Base-by-base conservation (phyloP, 2,329 filamentous ascomycete species). In the Ceratocystis papillata region DNA sequence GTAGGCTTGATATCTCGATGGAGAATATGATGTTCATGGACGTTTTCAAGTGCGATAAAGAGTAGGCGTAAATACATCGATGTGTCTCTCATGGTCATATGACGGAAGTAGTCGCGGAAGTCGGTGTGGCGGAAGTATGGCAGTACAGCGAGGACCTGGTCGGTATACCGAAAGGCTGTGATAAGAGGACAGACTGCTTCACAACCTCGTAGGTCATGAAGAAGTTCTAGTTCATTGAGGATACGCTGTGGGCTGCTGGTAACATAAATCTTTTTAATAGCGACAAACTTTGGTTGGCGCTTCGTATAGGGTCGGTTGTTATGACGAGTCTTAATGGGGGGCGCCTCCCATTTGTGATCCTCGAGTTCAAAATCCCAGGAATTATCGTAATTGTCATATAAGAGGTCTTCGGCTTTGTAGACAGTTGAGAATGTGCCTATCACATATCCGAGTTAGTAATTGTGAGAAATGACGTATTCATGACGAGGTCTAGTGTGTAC, bases 261-360 rank as follows among this genome's bases (percentile, higher is more conserved):
- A 70, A 97, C 94, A 75, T 99, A 99, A 71, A 99, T 99, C 79
- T 99, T 99, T 79, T 99, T 99, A 76, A 99, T 89, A 22, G 95
- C 94, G 69, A 99, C 95, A 73, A 87, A 97, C 73, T 88, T 89
- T 28, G 87, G 80, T 25, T 69, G 68, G 3, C 67, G 70, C 25
- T 60, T 55, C n/a, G 8, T n/a, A 15, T 15, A n/a, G 10, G 55
- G 33, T n/a, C 55, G 55, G 17, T 20, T 22, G 45, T n/a, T 22
- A 45, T 65, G 22, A 70, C 70, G 55, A 71, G 74, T 80, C 72
- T 73, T 84, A 87, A 10, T 84, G 28, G 65, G 73, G 0, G 86
- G 84, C n/a, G 85, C 83, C 22, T 80, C 79, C 84, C 86, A 91
- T 71, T 84, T 82, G n/a, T 85, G 81, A 53, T 86, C 84, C 69